Evolutionary conservation across 1,284 basidiomycete species (phyloP).

Genomic region (Ceratobasidium sp.): DNA sequence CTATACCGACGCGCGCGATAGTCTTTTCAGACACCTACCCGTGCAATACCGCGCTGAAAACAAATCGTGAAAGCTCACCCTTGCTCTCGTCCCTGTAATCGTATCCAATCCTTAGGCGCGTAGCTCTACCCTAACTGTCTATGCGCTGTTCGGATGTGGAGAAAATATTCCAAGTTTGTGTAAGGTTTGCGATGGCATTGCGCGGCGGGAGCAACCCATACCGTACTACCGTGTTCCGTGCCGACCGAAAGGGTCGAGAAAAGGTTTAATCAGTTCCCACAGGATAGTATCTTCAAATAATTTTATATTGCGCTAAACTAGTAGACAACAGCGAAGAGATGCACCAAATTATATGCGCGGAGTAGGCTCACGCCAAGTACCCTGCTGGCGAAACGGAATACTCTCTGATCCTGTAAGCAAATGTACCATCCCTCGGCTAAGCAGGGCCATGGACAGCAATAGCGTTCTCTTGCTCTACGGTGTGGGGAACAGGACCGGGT

Average conservation of each 20-base stretch:
- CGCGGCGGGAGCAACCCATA: not conserved
- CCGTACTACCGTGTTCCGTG: not conserved
- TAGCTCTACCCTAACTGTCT: not conserved
- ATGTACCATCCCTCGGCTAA: not conserved
- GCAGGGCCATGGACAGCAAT: not conserved
- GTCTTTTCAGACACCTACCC: slow-evolving; percentile 5
- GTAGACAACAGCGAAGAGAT: not conserved
- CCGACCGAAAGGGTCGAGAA: not conserved
- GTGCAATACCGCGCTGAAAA: slow-evolving; percentile 1
- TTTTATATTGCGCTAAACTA: not conserved
- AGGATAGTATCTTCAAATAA: not conserved
- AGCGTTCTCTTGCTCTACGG: not conserved
- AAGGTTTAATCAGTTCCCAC: not conserved
- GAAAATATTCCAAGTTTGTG: not conserved
- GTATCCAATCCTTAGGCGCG: not conserved
- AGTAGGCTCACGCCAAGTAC: not conserved
- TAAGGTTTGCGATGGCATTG: not conserved
- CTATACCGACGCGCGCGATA: not conserved
- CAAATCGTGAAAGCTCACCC: not conserved
- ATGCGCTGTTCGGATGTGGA: not conserved
- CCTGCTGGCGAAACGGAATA: not conserved
- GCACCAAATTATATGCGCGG: not conserved
- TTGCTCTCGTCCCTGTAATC: not conserved
- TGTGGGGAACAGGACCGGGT: not conserved
- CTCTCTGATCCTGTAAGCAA: not conserved